A percentile compares a stretch with the other conserved stretches of the same genome.
phyloP scores from a whole-genome alignment of 176 grass and related monocot genomes.

The Oryza nivara region DNA sequence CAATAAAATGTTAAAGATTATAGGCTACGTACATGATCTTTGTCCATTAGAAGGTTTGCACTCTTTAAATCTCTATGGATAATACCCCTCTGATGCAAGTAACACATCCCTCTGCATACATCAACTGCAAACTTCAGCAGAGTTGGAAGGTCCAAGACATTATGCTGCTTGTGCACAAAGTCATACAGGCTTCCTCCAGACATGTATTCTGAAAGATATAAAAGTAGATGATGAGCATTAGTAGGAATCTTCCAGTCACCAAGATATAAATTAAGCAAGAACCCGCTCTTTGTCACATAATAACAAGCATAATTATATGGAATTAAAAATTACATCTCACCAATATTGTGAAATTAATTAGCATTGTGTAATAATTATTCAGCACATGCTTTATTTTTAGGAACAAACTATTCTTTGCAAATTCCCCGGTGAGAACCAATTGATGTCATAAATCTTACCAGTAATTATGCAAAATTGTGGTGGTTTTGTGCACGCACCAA shows the following conservation, averaged over 20 bases:
- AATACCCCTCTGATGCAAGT: slow-evolving; percentile 91
- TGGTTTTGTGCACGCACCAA: slow-evolving; percentile 92
- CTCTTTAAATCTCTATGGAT: slow-evolving; percentile 99
- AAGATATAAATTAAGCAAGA: slow-evolving; percentile 24
- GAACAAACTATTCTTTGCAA: slow-evolving; percentile 23
- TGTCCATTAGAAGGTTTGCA: slow-evolving; percentile 96
- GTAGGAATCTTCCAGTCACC: slow-evolving; percentile 22
- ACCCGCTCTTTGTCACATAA: slow-evolving; percentile 24
- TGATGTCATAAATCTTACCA: slow-evolving; percentile 59
- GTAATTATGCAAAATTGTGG: slow-evolving; percentile 93
- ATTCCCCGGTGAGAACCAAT: slow-evolving; percentile 18
- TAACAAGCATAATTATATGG: slow-evolving; percentile 29
- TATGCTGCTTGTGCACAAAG: slow-evolving; percentile 87
- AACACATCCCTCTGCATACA: slow-evolving; percentile 87
- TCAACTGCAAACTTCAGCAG: slow-evolving; percentile 93
- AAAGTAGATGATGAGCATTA: slow-evolving; percentile 34
- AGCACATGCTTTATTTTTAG: neutral
- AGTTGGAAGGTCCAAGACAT: slow-evolving; percentile 61
- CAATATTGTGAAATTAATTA: slow-evolving; percentile 3
- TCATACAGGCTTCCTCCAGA: slow-evolving; percentile 96
- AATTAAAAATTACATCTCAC: neutral
- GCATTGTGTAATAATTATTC: neutral
- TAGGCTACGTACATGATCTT: slow-evolving; percentile 72
- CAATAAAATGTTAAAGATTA: slow-evolving; percentile 33
- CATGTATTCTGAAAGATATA: slow-evolving; percentile 86